Percentiles rank a stretch among this genome's conserved stretches.
Evolutionary conservation across 805 yeast species (phyloP).

Genomic region (Trichomonascus vanleenenianus): DNA sequence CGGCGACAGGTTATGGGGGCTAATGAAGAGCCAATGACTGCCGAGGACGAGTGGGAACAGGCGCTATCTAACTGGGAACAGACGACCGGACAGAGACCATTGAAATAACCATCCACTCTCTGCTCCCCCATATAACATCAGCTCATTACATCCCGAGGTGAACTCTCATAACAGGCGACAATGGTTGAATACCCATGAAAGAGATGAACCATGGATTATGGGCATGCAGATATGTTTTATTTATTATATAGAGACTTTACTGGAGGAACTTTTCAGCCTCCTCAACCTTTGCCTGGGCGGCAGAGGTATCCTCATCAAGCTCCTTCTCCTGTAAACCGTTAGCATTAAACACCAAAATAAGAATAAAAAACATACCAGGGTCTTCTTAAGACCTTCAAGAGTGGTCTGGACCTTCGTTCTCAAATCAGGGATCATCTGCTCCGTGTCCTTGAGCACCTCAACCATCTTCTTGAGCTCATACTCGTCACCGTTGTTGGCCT

Average conservation of each 20-base stretch:
- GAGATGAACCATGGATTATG: background rate
- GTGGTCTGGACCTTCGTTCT: constrained; percentile 36
- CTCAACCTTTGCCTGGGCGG: constrained; percentile 21
- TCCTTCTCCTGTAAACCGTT: constrained; percentile 10
- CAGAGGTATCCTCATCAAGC: constrained; percentile 18
- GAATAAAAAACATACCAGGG: constrained; percentile 22
- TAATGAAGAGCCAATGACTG: constrained; percentile 25
- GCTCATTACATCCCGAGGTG: no score
- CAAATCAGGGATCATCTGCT: constrained; percentile 43
- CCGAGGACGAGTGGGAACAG: constrained; percentile 65
- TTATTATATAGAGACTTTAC: no score
- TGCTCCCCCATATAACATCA: no score
- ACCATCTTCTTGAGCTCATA: constrained; percentile 54
- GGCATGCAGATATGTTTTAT: background rate
- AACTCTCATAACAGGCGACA: no score
- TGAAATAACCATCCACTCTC: background rate
- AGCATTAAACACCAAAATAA: background rate
- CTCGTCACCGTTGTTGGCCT: constrained; percentile 43
- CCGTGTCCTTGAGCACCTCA: constrained; percentile 46
- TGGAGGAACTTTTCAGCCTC: constrained; percentile 13
- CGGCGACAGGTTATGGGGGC: constrained; percentile 30
- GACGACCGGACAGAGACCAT: constrained; percentile 1
- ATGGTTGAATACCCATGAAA: no score
- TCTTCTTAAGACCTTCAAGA: constrained; percentile 33
- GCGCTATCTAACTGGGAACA: constrained; percentile 55